A percentile compares a stretch with the other conserved stretches of the same genome.
phyloP scores from a whole-genome alignment of 2,329 filamentous ascomycete genomes.

The Fusarium oligoseptatum region DNA sequence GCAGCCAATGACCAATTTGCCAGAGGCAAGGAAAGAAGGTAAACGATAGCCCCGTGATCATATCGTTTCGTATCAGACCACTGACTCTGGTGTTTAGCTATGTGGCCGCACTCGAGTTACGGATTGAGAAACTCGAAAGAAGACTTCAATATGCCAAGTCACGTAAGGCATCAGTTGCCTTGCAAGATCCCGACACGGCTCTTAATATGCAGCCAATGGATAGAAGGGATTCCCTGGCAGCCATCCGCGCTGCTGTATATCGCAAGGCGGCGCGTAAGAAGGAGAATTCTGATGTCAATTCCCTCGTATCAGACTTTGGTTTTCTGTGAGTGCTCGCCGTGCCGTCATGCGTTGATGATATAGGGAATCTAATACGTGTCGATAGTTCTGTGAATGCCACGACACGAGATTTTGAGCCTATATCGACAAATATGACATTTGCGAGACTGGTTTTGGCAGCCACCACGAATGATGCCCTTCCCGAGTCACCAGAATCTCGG shows the following conservation, averaged over 20 bases:
- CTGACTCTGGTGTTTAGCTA: slow-evolving; percentile 68
- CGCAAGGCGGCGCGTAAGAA: slow-evolving; percentile 73
- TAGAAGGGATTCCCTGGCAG: slow-evolving; percentile 73
- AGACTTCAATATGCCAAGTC: slow-evolving; percentile 78
- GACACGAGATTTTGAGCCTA: slow-evolving; percentile 91
- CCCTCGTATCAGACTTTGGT: slow-evolving; percentile 93
- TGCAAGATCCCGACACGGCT: slow-evolving; percentile 69
- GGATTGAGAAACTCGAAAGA: slow-evolving; percentile 88
- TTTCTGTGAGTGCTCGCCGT: slow-evolving; percentile 73
- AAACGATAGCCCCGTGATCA: slow-evolving; percentile 31
- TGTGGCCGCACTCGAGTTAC: slow-evolving; percentile 92
- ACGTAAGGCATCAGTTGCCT: slow-evolving; percentile 77
- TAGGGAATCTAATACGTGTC: slow-evolving; percentile 14
- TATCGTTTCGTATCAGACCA: neutral
- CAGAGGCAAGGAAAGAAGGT: slow-evolving; percentile 93
- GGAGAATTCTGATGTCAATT: slow-evolving; percentile 90
- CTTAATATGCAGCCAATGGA: slow-evolving; percentile 58
- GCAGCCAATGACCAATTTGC: slow-evolving; percentile 97
- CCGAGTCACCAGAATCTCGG: slow-evolving; percentile 69
- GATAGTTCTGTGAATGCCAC: slow-evolving; percentile 93
- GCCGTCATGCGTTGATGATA: neutral
- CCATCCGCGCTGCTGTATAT: slow-evolving; percentile 72
- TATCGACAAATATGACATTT: slow-evolving; percentile 91
- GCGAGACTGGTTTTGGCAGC: slow-evolving; percentile 89
- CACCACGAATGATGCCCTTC: slow-evolving; percentile 79